Conservation (phyloP, 2,329 filamentous ascomycete genomes). For the Claviceps sp. region DNA sequence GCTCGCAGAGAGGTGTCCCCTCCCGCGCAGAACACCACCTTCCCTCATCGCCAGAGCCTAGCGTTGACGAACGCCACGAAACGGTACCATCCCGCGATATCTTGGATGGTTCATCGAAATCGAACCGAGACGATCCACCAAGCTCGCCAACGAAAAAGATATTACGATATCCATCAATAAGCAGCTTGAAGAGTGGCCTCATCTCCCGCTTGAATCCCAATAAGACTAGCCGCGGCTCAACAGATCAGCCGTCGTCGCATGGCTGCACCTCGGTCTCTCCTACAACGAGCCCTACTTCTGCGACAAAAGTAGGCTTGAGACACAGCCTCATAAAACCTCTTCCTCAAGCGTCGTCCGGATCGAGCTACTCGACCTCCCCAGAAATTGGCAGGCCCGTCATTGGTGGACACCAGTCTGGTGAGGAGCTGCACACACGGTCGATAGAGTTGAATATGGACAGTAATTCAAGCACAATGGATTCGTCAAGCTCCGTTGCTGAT, state of each 20-base stretch:
- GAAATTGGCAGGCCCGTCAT: constrained; percentile 9
- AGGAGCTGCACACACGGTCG: constrained; percentile 4
- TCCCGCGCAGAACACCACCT: constrained; percentile 14
- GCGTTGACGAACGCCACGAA: constrained; percentile 24
- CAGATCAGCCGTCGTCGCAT: constrained; percentile 5
- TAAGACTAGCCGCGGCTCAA: neutral
- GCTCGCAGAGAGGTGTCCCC: constrained; percentile 15
- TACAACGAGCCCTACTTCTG: constrained; percentile 29
- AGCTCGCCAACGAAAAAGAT: constrained; percentile 28
- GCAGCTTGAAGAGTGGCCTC: constrained; percentile 21
- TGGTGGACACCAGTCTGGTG: constrained; percentile 14
- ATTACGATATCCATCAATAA: constrained; percentile 29
- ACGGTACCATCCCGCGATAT: constrained; percentile 19
- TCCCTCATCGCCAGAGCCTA: constrained; percentile 30
- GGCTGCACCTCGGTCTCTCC: constrained; percentile 9
- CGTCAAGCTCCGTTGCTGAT: constrained; percentile 19
- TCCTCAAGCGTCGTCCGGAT: constrained; percentile 32
- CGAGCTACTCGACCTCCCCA: constrained; percentile 16
- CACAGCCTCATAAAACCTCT: constrained; percentile 45
- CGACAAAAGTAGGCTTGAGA: constrained; percentile 38
- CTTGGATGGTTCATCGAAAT: constrained; percentile 35
- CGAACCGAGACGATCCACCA: constrained; percentile 38
- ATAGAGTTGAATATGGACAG: constrained; percentile 22
- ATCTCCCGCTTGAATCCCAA: constrained; percentile 1
- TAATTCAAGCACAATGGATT: constrained; percentile 37